Evolutionary conservation across 2,329 filamentous ascomycete genomes (phyloP), one percentile per base, ranked within the genome.

Genomic region (Colletotrichum limetticola): DNA sequence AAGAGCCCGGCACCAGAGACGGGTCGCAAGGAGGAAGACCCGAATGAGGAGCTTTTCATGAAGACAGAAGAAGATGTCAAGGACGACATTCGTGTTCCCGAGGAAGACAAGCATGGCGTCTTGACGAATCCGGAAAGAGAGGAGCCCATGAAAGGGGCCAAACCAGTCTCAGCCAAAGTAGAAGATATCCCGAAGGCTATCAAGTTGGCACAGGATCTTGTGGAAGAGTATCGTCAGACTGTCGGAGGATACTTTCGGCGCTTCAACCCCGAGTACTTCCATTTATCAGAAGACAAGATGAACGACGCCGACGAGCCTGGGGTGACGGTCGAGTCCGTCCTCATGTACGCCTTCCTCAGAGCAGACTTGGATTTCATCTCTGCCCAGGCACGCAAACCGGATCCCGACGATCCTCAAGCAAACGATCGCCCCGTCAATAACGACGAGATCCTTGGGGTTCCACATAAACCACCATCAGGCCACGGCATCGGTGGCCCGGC

Each of bases 221-320:
- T 98, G 30, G 85, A 89, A 49, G 90, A 92, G 68, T 99, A 97
- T 91, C 93, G 92, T 80, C 89, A 91, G 73, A 92, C 94, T 0
- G 93, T 99, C 6, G 97, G 97, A 60, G 97, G 97, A 37, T 99
- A 99, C 83, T 99, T 98, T 80, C 91, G 94, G 72, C 91, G 97
- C 56, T 98, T 98, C 85, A 92, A 91, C 76, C 96, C 97, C 0
- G 88, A 94, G 60, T 89, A 94, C 82, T 98, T 98, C 77, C 82
- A 84, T 67, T 75, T 87, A 16, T 82, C 84, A 14, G 77, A 78
- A 22, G 74, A 42, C 8, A 55, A 61, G 6, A 60, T 76, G 4
- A 7, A 11, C 59, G 56, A 52, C n/a, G 37, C 16, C 5, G 76
- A 78, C 30, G 79, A 82, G 37, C 78, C 79, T 16, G 81, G 87